Percentiles rank a stretch among this genome's conserved stretches.
phyloP scores from a whole-genome alignment of 73 alveolate genomes.

The Symbiodinium pilosum region DNA sequence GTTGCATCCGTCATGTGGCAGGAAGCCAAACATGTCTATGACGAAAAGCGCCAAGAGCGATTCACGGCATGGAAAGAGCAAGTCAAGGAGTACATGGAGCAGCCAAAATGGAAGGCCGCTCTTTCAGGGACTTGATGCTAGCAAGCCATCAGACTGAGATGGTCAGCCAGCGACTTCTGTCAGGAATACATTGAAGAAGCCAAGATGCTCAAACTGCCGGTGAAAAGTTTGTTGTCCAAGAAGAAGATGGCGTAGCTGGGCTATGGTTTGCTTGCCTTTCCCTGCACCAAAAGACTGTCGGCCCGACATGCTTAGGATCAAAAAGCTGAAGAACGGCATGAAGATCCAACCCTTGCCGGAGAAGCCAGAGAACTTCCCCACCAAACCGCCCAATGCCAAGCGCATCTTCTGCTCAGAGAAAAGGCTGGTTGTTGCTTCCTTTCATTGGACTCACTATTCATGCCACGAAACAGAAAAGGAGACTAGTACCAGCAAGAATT shows the following conservation, averaged over 20 bases:
- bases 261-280: neutral
- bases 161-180: neutral
- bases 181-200: slow-evolving; percentile 73
- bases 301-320: neutral
- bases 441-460: no score
- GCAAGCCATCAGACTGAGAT: neutral
- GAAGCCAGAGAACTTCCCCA: slow-evolving; percentile 51
- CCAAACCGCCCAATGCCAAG: slow-evolving; percentile 51
- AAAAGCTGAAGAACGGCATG: slow-evolving; percentile 76
- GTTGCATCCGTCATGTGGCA: neutral
- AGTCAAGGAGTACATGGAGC: slow-evolving; percentile 58
- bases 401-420: slow-evolving; percentile 63
- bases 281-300: neutral
- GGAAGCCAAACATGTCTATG: slow-evolving; percentile 24
- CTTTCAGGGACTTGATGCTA: neutral
- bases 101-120: slow-evolving; percentile 33
- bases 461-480: no score
- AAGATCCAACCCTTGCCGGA: slow-evolving; percentile 53
- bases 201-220: slow-evolving; percentile 46
- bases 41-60: slow-evolving; percentile 25
- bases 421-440: neutral
- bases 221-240: slow-evolving; percentile 6
- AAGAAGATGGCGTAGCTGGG: slow-evolving; percentile 35
- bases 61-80: slow-evolving; percentile 20
- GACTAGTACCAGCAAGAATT: no score